A percentile compares a stretch with the other conserved stretches of the same genome.
Conservation (phyloP, 495 filamentous ascomycete species). For the Xylaria sp. region DNA sequence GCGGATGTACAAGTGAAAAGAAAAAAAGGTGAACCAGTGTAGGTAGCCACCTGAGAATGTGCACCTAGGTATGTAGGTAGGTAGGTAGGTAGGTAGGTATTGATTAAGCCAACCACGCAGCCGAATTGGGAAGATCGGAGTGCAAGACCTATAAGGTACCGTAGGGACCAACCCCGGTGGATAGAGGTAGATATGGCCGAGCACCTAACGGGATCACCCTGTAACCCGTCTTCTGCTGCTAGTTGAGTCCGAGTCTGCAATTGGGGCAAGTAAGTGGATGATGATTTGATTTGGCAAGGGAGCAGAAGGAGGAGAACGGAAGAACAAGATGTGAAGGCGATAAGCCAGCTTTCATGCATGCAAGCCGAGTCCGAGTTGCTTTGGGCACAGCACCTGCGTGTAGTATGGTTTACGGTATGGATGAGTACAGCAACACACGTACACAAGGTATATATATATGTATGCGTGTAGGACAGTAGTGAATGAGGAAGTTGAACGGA, state of each 20-base stretch:
- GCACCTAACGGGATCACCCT: not conserved
- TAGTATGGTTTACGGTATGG: no score
- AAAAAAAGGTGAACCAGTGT: not conserved
- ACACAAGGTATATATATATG: not conserved
- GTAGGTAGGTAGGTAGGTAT: not conserved
- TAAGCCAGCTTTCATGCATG: constrained; percentile 2
- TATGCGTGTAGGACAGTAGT: not conserved
- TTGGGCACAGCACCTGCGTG: not conserved
- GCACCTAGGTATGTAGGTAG: not conserved
- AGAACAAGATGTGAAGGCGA: not conserved
- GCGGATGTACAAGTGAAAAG: constrained; percentile 2
- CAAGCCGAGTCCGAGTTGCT: not conserved
- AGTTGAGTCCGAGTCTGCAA: constrained; percentile 3
- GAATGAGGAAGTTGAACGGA: not conserved
- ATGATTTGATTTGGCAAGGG: not conserved
- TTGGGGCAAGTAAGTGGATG: constrained; percentile 9
- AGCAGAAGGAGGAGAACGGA: not conserved
- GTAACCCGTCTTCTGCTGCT: constrained; percentile 1
- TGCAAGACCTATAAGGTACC: not conserved
- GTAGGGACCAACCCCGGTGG: no score
- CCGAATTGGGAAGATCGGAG: not conserved
- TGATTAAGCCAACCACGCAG: constrained; percentile 9
- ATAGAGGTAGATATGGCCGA: not conserved
- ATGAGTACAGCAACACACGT: not conserved
- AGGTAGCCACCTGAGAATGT: not conserved